A percentile compares a stretch with the other conserved stretches of the same genome.
phyloP scores from a whole-genome alignment of 139 green algal genomes.

The Pleodorina starrii region DNA sequence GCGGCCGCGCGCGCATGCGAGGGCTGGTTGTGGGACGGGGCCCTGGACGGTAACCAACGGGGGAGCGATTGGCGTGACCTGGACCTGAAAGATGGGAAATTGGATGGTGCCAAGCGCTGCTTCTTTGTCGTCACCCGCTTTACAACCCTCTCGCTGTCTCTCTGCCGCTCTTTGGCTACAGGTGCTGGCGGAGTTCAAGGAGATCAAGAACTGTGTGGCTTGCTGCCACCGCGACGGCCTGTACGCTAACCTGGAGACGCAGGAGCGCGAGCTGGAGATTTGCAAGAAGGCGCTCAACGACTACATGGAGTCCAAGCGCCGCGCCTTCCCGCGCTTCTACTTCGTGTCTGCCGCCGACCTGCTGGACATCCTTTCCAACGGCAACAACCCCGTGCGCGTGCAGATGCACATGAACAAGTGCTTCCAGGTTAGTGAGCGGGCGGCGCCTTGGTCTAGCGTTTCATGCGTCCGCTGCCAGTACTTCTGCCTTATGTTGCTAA shows the following conservation, averaged over 20 bases:
- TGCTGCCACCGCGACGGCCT: constrained; percentile 85
- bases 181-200: constrained; percentile 66
- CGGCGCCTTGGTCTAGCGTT: no score
- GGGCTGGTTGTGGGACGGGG: no score
- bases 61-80: no score
- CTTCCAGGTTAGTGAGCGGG: no score
- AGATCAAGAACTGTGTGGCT: constrained; percentile 82
- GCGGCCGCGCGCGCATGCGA: not conserved
- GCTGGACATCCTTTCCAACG: constrained; percentile 90
- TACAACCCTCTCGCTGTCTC: no score
- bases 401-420: constrained; percentile 93
- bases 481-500: no score
- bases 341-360: constrained; percentile 89
- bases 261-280: constrained; percentile 77
- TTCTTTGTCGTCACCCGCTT: no score
- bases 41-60: no score
- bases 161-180: no score
- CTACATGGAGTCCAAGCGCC: constrained; percentile 89
- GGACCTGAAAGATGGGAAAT: no score
- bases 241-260: constrained; percentile 84
- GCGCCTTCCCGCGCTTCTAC: constrained; percentile 90
- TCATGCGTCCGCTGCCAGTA: no score
- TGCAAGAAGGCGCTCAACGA: constrained; percentile 90
- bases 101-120: no score
- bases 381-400: constrained; percentile 84